Evolutionary conservation across 2,329 filamentous ascomycete species (phyloP), one percentile per base, ranked within the genome.

Genomic region (Thielaviopsis musarum): DNA sequence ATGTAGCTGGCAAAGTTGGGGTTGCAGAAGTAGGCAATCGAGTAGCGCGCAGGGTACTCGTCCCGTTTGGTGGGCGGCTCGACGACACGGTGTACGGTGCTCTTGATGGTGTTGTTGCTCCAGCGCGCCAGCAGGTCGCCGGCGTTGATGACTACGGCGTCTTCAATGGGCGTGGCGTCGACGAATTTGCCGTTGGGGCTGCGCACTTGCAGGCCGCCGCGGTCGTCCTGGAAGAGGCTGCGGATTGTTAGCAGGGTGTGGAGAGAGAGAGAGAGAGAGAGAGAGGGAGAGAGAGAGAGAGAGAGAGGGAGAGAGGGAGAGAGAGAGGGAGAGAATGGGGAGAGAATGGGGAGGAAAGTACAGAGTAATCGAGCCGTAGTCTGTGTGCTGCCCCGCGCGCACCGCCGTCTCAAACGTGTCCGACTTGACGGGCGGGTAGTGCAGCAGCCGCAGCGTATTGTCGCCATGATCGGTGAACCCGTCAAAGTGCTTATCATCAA

Each of bases 101-200:
- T 91, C 73, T 87, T 90, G 72, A 96, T 95, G 4, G 81, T 86
- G 67, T 94, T 88, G 67, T 96, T 96, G 64, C 86, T 88, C 91
- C 90, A 95, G 57, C 90, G 77, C 1, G 88, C 85, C 56, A 96
- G 74, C 65, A 96, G 69, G 68, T 96, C 91, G 1, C 90, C 91
- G 0, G 90, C 90, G 67, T 96, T 96, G 64, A 95, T 80, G 12
- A 96, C 88, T 49, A 93, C 85, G 0, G 88, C 90, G 59, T 83
- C 84, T 41, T 82, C 76, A 62, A 95, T 91, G 0, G 91, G 90
- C 6, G 81, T 88, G 1, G 88, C 91, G 66, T 95, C 82, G 48
- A 95, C 82, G 66, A 91, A 95, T 0, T 77, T 81, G 1, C 87
- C 88, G 49, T 80, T 84, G 0, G 89, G 88, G 55, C 83, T 85